Evolutionary conservation across 2,329 filamentous ascomycete genomes (phyloP), one percentile per base, ranked within the genome.

Genomic region (Colletotrichum karsti): DNA sequence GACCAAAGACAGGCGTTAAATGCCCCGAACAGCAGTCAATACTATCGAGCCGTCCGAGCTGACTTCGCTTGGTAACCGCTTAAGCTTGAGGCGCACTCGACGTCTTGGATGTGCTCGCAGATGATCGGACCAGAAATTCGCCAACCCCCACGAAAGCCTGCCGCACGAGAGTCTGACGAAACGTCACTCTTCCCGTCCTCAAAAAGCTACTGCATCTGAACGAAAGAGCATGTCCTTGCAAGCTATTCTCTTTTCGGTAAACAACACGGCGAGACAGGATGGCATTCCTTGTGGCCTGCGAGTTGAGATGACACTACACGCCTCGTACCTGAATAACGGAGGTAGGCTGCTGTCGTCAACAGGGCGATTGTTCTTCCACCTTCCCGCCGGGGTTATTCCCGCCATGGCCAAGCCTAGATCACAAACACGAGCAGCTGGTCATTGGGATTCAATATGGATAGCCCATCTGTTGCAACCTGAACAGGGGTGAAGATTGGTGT

Each of bases 51-150:
- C 41, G 30, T 35, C 42, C 37, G 42, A 24, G 26, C 24, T 22
- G 50, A 18, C 42, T 28, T 63, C 22, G 35, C 51, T 63, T 37
- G 58, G 26, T 26, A 42, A 26, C 42, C 22, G 46, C 46, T 60
- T n/a, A 44, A 37, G 42, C 28, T 50, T 35, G 63, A 57, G 41
- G 63, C 42, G 64, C 59, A 28, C 18, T 56, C 28, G 22, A 48
- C 48, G 63, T 67, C 35, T 18, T 28, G 28, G 35, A 55, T 48
- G 33, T 67, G 58, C 63, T 50, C 35, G 41, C 20, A 41, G 33
- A 63, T 56, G 41, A 63, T 57, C 51, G 37, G 59, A 57, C 42
- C 51, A 63, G 12, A 44, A 22, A n/a, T 10, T 20, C 22, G n/a
- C 26, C 18, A 41, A 28, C 22, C 41, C 22, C 37, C 37, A 64